Evolutionary conservation across 2,329 filamentous ascomycete species (phyloP), one percentile per base, ranked within the genome.

Genomic region (Cyphellophora europaea): DNA sequence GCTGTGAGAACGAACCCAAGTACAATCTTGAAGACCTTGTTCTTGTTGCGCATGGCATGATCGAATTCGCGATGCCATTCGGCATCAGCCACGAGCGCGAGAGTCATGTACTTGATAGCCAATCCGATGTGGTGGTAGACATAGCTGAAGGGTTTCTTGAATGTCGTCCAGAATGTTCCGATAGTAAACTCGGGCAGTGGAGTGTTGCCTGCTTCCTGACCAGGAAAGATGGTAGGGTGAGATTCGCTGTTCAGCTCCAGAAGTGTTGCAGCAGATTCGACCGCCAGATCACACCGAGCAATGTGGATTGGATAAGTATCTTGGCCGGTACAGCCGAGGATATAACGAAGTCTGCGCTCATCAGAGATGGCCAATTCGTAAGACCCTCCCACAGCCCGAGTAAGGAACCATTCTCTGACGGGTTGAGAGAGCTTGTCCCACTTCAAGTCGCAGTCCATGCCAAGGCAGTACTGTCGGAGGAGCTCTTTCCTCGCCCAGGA

Each of bases 31-130:
- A 67, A 31, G 14, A 59, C 30, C 3, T 41, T 42, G 10, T 57
- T 56, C 15, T 58, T 56, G 13, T 44, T 34, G 29, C 51, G 49
- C 33, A 67, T 55, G 32, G 63, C 59, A 46, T 64, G 63, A 37
- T 64, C 57, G 30, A 71, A 54, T 36, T 72, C 68, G 40, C 66
- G 54, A 42, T 71, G 63, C 40, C 65, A 69, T 42, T 72, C 68
- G 1, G 65, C 60, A 44, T 72, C 68, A 2, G 68, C 68, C 42
- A 71, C 59, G 13, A 67, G 53, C 8, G 68, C 64, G 28, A 71
- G 59, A 5, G 67, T 53, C 19, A 67, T 53, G 44, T 71, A 69
- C 35, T 71, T 72, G 40, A 66, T 51, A 36, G 58, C 54, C 3
- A 57, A 52, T 2, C 65, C 63, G 1, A 64, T 27, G 3, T 51